Evolutionary conservation across 371 early-diverging fungal species (phyloP).

Genomic region (Apophysomyces sp.): DNA sequence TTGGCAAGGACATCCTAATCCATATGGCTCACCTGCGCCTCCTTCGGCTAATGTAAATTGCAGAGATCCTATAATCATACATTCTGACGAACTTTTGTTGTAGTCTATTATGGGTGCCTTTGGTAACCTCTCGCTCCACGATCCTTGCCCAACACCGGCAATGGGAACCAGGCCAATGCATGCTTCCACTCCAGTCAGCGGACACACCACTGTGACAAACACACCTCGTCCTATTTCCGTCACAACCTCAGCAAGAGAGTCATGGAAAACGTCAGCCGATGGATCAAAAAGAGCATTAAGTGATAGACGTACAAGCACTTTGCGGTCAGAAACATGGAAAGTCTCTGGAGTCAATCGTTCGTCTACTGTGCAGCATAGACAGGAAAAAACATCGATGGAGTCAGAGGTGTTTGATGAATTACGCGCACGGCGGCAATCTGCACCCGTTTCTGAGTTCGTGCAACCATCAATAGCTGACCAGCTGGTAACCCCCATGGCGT

Average conservation of each 20-base stretch:
- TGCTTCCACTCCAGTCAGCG: background rate
- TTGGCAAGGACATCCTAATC: background rate
- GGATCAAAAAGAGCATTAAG: background rate
- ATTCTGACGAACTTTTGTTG: background rate
- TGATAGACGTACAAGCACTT: background rate
- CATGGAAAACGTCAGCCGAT: constrained; percentile 2
- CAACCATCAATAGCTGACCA: background rate
- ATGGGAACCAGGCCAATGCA: background rate
- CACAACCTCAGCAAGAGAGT: background rate
- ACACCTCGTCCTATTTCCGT: background rate
- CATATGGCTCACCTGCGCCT: background rate
- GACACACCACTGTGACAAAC: background rate
- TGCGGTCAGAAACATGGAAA: background rate
- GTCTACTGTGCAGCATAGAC: background rate
- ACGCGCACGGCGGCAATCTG: constrained; percentile 4
- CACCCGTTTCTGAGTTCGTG: background rate
- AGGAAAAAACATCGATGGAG: background rate
- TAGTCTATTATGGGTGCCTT: background rate
- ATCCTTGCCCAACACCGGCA: background rate
- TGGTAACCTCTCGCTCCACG: background rate
- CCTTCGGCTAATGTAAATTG: background rate
- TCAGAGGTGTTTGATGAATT: background rate
- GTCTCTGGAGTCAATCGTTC: background rate
- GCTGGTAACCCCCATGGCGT: background rate
- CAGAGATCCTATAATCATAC: background rate